Conservation (phyloP, 495 filamentous ascomycete species). For the Melanomma pulvis-pyrius region DNA sequence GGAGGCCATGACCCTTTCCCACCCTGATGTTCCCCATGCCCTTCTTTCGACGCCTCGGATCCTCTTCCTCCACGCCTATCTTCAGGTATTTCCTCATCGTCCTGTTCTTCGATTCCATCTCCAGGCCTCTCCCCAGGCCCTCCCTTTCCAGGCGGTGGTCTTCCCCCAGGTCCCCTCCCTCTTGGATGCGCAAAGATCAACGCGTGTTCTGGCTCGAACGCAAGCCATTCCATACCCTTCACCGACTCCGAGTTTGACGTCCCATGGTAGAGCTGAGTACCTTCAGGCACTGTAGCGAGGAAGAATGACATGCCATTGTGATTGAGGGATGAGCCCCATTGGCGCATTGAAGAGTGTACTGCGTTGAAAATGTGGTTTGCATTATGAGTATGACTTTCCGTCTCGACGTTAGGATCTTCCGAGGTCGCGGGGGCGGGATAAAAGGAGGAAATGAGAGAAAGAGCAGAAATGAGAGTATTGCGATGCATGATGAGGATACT, state of each 20-base stretch:
- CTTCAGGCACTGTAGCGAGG: slow-evolving; percentile 58
- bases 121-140: not conserved
- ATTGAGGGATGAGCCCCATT: slow-evolving; percentile 69
- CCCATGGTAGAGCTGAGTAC: slow-evolving; percentile 67
- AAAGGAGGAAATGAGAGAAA: not conserved
- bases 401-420: not conserved
- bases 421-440: not conserved
- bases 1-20: not conserved
- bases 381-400: slow-evolving; percentile 6
- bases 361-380: slow-evolving; percentile 66
- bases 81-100: no score
- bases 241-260: slow-evolving; percentile 47
- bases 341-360: slow-evolving; percentile 66
- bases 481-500: not conserved
- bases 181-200: slow-evolving; percentile 55
- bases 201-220: slow-evolving; percentile 71
- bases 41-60: not conserved
- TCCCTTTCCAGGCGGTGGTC: not conserved
- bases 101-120: not conserved
- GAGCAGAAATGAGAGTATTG: not conserved
- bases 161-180: not conserved
- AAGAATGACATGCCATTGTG: slow-evolving; percentile 73
- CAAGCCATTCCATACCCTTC: slow-evolving; percentile 64
- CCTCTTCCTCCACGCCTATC: not conserved
- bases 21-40: not conserved